These are phyloP conservation scores for Trichomonas vaginalis DNA, from an alignment of 208 protist species.

Conservation along the genomic window DNA sequence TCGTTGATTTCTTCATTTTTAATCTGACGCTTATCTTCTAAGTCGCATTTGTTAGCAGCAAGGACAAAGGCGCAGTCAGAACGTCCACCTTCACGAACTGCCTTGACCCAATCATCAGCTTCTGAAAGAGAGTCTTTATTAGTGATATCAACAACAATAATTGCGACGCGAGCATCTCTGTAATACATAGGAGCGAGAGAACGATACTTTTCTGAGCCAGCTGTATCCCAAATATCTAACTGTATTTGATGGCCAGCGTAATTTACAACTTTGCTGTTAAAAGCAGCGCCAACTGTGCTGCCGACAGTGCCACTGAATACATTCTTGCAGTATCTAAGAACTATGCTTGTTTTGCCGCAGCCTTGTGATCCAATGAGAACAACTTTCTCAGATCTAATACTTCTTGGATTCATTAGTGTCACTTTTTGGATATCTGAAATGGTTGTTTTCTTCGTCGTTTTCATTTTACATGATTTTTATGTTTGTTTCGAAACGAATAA, in stretches of 20 bases:
- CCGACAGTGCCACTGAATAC: background rate
- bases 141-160: background rate
- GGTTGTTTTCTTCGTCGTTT: too few species aligned
- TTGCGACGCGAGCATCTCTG: background rate
- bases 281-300: background rate
- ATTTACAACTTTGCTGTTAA: background rate
- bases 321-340: background rate
- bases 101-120: background rate
- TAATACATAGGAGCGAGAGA: slow-evolving; percentile 4
- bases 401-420: too few species aligned
- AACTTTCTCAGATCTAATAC: background rate
- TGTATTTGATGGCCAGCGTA: background rate
- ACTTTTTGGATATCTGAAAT: too few species aligned
- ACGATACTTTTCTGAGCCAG: background rate
- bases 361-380: background rate
- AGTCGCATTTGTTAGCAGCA: background rate
- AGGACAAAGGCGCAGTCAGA: background rate
- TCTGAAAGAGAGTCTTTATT: background rate
- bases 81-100: background rate
- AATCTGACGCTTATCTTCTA: background rate
- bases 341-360: background rate
- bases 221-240: slow-evolving; percentile 7
- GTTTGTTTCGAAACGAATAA: too few species aligned
- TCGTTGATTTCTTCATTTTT: background rate
- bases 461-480: too few species aligned